Conservation (phyloP, 805 yeast genomes). For the Clavispora vitiphila region DNA sequence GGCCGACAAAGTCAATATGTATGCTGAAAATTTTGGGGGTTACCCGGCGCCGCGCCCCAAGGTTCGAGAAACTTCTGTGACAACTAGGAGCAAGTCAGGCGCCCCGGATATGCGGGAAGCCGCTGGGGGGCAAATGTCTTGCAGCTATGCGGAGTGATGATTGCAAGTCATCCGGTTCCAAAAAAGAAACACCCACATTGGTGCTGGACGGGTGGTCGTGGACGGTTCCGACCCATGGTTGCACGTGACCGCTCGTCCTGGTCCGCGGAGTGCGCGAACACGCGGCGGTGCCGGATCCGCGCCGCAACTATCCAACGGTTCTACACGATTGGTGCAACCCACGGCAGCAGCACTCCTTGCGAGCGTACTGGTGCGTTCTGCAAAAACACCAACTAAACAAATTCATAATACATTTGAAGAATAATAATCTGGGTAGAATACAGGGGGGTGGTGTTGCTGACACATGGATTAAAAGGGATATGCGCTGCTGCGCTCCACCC, state of each 20-base stretch:
- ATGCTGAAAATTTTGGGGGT: slow-evolving; percentile 17
- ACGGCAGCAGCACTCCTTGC: background rate
- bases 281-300: background rate
- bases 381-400: slow-evolving; percentile 1
- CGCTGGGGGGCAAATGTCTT: too few relatives aligned
- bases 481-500: too few relatives aligned
- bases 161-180: too few relatives aligned
- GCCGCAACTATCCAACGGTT: background rate
- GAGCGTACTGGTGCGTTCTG: background rate
- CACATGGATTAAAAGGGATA: too few relatives aligned
- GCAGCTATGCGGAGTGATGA: too few relatives aligned
- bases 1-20: slow-evolving; percentile 1
- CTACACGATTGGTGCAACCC: background rate
- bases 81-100: background rate
- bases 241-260: background rate
- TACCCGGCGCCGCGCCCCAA: slow-evolving; percentile 17
- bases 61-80: slow-evolving; percentile 14
- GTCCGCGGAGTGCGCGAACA: background rate
- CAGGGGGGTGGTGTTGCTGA: background rate
- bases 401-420: background rate
- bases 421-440: background rate
- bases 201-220: too few relatives aligned
- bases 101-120: too few relatives aligned
- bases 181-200: too few relatives aligned
- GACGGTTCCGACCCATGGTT: background rate